Conservation (phyloP, 2,329 filamentous ascomycete species). For the Phyllosticta capitalensis region DNA sequence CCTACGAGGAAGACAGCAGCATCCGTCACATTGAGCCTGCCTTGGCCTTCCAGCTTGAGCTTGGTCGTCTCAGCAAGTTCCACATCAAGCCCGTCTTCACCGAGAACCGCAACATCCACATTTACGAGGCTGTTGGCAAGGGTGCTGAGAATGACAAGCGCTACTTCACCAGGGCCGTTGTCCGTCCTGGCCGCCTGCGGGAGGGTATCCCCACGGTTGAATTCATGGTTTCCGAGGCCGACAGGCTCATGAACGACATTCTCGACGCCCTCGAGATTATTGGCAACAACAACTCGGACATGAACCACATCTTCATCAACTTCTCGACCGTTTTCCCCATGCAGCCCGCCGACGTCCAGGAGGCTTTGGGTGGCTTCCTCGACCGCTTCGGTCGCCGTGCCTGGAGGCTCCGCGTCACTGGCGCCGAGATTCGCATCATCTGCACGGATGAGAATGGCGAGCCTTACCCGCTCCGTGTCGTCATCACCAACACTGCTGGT, state of each 20-base stretch:
- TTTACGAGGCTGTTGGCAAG: constrained; percentile 95
- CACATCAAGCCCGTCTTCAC: constrained; percentile 97
- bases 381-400: constrained; percentile 91
- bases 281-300: constrained; percentile 96
- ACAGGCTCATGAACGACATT: constrained; percentile 94
- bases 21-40: constrained; percentile 97
- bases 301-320: constrained; percentile 99
- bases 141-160: constrained; percentile 92
- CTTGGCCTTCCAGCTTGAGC: constrained; percentile 95
- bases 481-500: constrained; percentile 96
- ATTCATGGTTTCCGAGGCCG: constrained; percentile 94
- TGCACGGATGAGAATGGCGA: constrained; percentile 82
- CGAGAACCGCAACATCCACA: constrained; percentile 97
- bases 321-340: constrained; percentile 96
- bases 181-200: constrained; percentile 83
- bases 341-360: constrained; percentile 78
- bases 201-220: constrained; percentile 98
- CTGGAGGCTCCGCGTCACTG: constrained; percentile 93
- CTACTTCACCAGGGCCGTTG: constrained; percentile 95
- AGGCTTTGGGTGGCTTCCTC: constrained; percentile 87
- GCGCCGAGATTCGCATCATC: constrained; percentile 96
- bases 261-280: constrained; percentile 96
- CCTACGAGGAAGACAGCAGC: constrained; percentile 82
- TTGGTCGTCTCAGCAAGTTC: constrained; percentile 90
- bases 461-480: constrained; percentile 85